Base-by-base conservation (phyloP, 768 basidiomycete genomes). In the Daedaleopsis nitida region DNA sequence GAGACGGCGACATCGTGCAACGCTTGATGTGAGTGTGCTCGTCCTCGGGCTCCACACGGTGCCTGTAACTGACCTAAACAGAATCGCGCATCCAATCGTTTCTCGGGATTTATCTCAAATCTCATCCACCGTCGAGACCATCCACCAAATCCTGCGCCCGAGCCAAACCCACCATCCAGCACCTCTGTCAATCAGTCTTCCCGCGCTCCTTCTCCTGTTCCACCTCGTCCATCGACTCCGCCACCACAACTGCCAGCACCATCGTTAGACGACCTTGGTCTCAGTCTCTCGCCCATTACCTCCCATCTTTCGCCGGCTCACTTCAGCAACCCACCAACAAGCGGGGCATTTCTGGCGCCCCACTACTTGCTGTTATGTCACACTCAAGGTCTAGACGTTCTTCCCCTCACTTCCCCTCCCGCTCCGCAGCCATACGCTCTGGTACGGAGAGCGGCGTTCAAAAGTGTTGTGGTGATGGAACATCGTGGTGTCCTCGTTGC, bases 381-480 rank as follows among this genome's bases (percentile, higher is more conserved):
- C 69, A 78, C 89, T 3, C 93, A 94, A 73, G 92, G 92, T 44
- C 77, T 94, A 37, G 92, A 94, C 72, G 90, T 94, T 2, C 77
- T 94, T n/a, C 90, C 92, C 2, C 77, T 94, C 32, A 72, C 82
- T 12, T 86, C 88, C 0, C 91, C 92, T 0, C 92, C 91, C 1
- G 80, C 85, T 14, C 80, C 81, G 8, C 87, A 88, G 65, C 91
- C 93, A 14, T 94, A 92, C 72, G 86, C 92, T 11, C 81, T 94
- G 27, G 87, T 94, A 23, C 85, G 92, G 21, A 82, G 91, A 57
- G 90, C 92, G 54, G 81, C 83, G 38, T 94, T 94, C 74, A 94
- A 92, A 70, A 86, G 83, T 58, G 87, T 94, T n/a, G 89, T 94
- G 0, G 88, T 94, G 14, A 94, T 94, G 92, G 92, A 94, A 67